Conservation (phyloP, 192 early-diverging fungal genomes). For the Chytriomyces sp. region DNA sequence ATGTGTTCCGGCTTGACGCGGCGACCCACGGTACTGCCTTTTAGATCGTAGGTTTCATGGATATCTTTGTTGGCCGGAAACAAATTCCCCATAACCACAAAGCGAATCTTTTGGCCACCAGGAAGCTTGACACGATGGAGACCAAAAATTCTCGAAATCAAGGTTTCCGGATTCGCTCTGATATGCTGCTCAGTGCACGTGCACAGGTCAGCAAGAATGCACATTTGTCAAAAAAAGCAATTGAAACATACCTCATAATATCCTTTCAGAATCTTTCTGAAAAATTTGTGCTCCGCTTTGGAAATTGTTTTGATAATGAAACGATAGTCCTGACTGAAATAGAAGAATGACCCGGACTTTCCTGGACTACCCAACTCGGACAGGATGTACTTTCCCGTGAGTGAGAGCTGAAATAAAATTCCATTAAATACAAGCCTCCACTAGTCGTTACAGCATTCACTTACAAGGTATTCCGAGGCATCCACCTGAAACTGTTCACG, state of each 20-base stretch:
- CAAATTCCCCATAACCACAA: slow-evolving; percentile 99
- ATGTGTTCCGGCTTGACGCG: slow-evolving; percentile 76
- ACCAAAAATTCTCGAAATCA: slow-evolving; percentile 92
- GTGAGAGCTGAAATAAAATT: slow-evolving; percentile 65
- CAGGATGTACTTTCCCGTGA: slow-evolving; percentile 96
- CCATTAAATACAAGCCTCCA: neutral
- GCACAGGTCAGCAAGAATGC: neutral
- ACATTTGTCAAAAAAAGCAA: neutral
- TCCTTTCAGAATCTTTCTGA: slow-evolving; percentile 81
- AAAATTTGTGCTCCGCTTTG: slow-evolving; percentile 92
- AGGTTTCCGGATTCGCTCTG: slow-evolving; percentile 84
- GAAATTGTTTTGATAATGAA: slow-evolving; percentile 99
- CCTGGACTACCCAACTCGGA: slow-evolving; percentile 94
- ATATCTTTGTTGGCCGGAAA: slow-evolving; percentile 98
- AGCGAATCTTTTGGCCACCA: slow-evolving; percentile 92
- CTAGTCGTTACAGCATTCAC: slow-evolving; percentile 1
- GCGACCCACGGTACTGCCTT: slow-evolving; percentile 90
- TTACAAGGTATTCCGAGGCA: slow-evolving; percentile 92
- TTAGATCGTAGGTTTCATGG: slow-evolving; percentile 94
- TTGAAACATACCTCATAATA: slow-evolving; percentile 79
- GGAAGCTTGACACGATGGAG: slow-evolving; percentile 96
- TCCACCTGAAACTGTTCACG: slow-evolving; percentile 88
- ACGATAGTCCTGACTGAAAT: slow-evolving; percentile 96
- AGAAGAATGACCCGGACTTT: slow-evolving; percentile 96
- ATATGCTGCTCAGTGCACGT: slow-evolving; percentile 63